Evolutionary conservation across 1,139 yeast genomes (phyloP), one percentile per base, ranked within the genome.

Genomic region (Scheffersomyces cryptocercus): DNA sequence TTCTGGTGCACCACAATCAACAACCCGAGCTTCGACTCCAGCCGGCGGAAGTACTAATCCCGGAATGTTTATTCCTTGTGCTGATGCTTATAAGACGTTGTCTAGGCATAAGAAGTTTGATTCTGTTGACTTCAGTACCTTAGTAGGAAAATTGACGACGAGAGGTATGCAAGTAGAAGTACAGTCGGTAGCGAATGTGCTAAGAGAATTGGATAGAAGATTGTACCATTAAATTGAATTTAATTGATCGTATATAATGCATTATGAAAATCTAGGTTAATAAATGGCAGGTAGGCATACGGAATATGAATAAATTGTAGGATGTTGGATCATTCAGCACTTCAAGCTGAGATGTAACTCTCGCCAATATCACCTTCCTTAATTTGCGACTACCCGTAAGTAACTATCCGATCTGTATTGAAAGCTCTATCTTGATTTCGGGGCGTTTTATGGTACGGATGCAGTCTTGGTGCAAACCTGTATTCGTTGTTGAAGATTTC

Each of bases 81-180:
- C 93, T 5, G 95, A 89, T 54, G 96, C 96, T 0, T 88, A 88
- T 64, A 85, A 84, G 64, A 88, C 96, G 0, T 74, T 88, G 41
- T 83, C 93, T 16, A 73, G 95, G 47, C 96, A 88, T 62, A 84
- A 85, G 52, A 82, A 84, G 53, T 87, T 88, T 64, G 76, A 77
- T 47, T 72, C 81, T 9, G 88, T 85, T 13, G 95, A 88, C 51
- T 81, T 88, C 56, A 80, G 86, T 41, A 78, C 83, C 1, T 70
- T 88, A 49, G 90, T 88, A 4, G 88, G 88, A 8, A 82, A 85
- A 55, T 73, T 88, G 51, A 83, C 86, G 34, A 87, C 95, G 0
- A 72, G 87, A 51, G 96, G 95, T 2, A 86, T 87, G 87, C 89
- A 85, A 56, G 95, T 88, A 35, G 96, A 88, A 57, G 96, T 87